Conservation (phyloP, 2,329 filamentous ascomycete species). For the Fusarium udum region DNA sequence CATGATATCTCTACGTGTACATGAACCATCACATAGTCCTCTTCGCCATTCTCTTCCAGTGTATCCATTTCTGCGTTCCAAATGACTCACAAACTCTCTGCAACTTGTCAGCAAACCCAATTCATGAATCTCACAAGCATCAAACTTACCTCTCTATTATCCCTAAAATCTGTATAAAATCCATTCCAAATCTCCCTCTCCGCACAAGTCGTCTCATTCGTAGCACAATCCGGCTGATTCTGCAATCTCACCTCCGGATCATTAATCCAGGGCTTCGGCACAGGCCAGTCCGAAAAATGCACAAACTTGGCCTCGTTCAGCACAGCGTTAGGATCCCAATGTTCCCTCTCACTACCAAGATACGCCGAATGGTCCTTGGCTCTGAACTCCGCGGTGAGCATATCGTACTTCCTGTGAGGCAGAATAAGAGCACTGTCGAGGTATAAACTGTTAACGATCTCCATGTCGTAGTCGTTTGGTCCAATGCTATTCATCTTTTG, state of each 20-base stretch:
- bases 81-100: constrained; percentile 19
- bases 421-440: constrained; percentile 67
- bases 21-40: not conserved
- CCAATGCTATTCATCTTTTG: constrained; percentile 43
- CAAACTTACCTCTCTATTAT: constrained; percentile 18
- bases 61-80: constrained; percentile 10
- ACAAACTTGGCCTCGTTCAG: constrained; percentile 71
- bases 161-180: constrained; percentile 26
- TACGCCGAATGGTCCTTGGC: constrained; percentile 57
- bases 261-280: constrained; percentile 66
- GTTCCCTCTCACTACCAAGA: constrained; percentile 54
- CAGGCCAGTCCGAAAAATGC: constrained; percentile 77
- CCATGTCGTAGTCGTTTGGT: constrained; percentile 68
- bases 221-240: not conserved
- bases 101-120: not conserved
- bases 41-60: constrained; percentile 12
- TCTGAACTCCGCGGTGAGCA: constrained; percentile 73
- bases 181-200: constrained; percentile 33
- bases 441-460: constrained; percentile 72
- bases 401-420: constrained; percentile 70
- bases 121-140: accelerated
- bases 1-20: not conserved
- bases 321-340: constrained; percentile 65
- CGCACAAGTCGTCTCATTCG: not conserved
- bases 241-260: not conserved